phyloP scores from a whole-genome alignment of 768 basidiomycete species.

The Cystofilobasidium bisporidii region DNA sequence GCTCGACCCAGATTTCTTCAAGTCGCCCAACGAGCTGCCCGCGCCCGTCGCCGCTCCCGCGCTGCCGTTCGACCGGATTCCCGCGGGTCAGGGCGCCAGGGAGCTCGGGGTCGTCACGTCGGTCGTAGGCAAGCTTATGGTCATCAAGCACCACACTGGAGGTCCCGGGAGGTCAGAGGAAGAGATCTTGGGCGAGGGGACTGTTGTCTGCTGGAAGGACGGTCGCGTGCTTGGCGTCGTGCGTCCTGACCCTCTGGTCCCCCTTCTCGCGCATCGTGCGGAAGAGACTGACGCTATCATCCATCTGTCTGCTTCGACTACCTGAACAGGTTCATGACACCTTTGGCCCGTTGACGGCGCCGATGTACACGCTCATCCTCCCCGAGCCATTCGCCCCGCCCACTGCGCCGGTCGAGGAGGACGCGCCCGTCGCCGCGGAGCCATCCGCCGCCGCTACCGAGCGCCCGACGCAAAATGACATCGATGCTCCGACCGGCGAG shows the following conservation, averaged over 20 bases:
- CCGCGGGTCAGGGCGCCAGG: constrained; percentile 3
- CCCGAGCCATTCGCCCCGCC: constrained; percentile 24
- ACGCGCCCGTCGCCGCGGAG: not conserved
- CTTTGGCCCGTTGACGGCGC: constrained; percentile 21
- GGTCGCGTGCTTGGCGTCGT: constrained; percentile 26
- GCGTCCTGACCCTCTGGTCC: not conserved
- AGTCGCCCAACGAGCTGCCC: constrained; percentile 24
- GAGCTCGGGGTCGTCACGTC: constrained; percentile 21
- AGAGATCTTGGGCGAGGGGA: constrained; percentile 16
- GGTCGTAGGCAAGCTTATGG: constrained; percentile 21
- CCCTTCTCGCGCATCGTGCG: too few species aligned
- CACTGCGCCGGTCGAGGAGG: not conserved
- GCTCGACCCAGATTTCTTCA: constrained; percentile 17
- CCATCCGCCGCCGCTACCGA: not conserved
- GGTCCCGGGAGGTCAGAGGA: not conserved
- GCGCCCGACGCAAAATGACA: not conserved
- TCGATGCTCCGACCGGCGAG: not conserved
- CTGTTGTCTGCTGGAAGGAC: constrained; percentile 26
- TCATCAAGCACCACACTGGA: not conserved
- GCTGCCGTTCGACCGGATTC: constrained; percentile 18
- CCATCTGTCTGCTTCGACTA: not conserved
- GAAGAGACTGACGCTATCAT: too few species aligned
- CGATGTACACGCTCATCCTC: constrained; percentile 25
- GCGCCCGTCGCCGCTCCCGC: constrained; percentile 11
- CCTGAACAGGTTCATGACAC: constrained; percentile 24